Percentiles rank a stretch among this genome's conserved stretches.
Conservation (phyloP, 805 yeast genomes). For the Metschnikowia kofuensis region DNA sequence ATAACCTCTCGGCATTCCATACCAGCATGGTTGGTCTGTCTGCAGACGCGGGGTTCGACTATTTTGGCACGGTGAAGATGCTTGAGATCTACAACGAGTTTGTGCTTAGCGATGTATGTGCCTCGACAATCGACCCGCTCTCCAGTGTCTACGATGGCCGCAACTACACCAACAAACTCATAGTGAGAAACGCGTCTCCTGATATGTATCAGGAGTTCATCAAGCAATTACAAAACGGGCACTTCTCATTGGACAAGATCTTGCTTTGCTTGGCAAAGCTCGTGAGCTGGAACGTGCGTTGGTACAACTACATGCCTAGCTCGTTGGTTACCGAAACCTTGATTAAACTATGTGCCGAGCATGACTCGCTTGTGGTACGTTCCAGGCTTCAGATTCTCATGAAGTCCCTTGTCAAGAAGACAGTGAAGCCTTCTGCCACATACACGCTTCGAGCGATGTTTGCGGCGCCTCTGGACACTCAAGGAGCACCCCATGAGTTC, state of each 20-base stretch:
- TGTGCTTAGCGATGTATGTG: slow-evolving; percentile 32
- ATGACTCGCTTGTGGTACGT: slow-evolving; percentile 40
- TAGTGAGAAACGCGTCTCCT: slow-evolving; percentile 23
- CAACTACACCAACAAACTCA: slow-evolving; percentile 32
- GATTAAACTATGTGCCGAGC: slow-evolving; percentile 37
- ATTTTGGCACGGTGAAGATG: slow-evolving; percentile 51
- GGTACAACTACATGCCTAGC: slow-evolving; percentile 56
- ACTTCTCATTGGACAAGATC: slow-evolving; percentile 32
- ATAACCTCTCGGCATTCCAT: slow-evolving; percentile 35
- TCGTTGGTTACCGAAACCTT: slow-evolving; percentile 42
- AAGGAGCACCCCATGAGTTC: slow-evolving; percentile 22
- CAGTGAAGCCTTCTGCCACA: slow-evolving; percentile 6
- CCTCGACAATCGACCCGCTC: slow-evolving; percentile 30
- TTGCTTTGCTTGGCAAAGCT: slow-evolving; percentile 42
- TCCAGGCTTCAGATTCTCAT: slow-evolving; percentile 40
- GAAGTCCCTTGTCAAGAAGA: slow-evolving; percentile 11
- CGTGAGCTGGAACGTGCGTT: slow-evolving; percentile 61
- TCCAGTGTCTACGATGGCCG: slow-evolving; percentile 26
- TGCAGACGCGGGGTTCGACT: slow-evolving; percentile 57
- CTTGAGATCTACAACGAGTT: slow-evolving; percentile 46
- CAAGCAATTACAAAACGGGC: slow-evolving; percentile 25
- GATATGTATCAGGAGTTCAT: slow-evolving; percentile 22
- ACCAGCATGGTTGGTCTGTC: slow-evolving; percentile 50
- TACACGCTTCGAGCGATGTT: slow-evolving; percentile 16
- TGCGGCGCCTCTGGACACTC: slow-evolving; percentile 13